Evolutionary conservation across 2,329 filamentous ascomycete genomes (phyloP), one percentile per base, ranked within the genome.

Genomic region (Thermochaetoides dissita): DNA sequence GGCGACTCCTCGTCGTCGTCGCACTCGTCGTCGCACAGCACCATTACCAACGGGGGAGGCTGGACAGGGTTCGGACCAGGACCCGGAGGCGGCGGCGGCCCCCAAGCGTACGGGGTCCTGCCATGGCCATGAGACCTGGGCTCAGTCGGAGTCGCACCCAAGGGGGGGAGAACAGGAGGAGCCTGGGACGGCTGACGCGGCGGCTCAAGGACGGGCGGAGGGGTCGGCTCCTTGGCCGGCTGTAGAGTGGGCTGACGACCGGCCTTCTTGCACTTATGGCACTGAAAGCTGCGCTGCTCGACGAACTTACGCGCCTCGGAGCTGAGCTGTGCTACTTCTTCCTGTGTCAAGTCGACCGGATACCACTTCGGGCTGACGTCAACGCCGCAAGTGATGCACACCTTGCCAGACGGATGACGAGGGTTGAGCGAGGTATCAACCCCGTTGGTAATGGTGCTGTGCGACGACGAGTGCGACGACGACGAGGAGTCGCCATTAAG

Each of bases 311-410:
- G 66, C 6, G 71, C 72, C 53, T 77, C 72, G n/a, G 63, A 63
- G 37, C 72, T 70, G 40, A 74, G 60, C 35, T 57, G 60, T 36
- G 67, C 70, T 29, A 65, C 60, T 49, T 70, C 66, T 6, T 68
- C 74, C 50, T 71, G 76, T 37, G 59, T 68, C 36, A 71, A 63
- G 50, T 73, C 66, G 42, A 74, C 71, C 3, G 71, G 64, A 71
- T 81, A 82, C 82, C 82, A 87, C 54, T 73, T 80, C 5, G 81
- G 83, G 51, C 79, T 86, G 39, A 81, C 72, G 55, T 87, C 80
- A 44, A 81, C 71, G 32, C 71, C 71, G 51, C 78, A 82, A 6
- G 74, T 78, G 37, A 75, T 68, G 61, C 78, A 82, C 11, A 72
- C 63, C 55, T 72, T 79, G 36, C 71, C 67, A 6, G 65, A 63